Evolutionary conservation across 164 flowering plant genomes (phyloP).

Genomic region (Chimonanthus salicifolius): DNA sequence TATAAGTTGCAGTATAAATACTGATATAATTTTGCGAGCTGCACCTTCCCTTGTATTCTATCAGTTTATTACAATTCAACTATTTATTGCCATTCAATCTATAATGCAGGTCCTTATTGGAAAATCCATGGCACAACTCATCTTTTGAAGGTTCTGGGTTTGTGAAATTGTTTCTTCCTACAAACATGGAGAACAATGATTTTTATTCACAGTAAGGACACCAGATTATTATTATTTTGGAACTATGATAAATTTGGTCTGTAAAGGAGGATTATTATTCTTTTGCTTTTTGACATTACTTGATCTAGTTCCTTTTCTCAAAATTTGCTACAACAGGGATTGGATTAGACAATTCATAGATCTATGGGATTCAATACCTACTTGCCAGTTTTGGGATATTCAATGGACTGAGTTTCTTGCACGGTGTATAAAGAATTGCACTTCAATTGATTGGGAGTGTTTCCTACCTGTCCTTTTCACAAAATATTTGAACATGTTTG

Average conservation of each 20-base stretch:
- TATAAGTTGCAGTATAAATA: neutral
- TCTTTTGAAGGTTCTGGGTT: constrained; percentile 95
- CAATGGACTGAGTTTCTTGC: constrained; percentile 85
- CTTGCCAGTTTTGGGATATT: constrained; percentile 93
- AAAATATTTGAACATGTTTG: constrained; percentile 82
- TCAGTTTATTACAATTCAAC: neutral
- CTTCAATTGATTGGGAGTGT: constrained; percentile 62
- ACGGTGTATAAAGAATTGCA: constrained; percentile 69
- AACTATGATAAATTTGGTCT: neutral
- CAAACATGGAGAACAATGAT: constrained; percentile 76
- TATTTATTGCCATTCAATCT: neutral
- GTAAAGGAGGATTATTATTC: neutral
- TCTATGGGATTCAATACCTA: constrained; percentile 76
- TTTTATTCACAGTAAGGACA: constrained; percentile 69
- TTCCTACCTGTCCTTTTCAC: constrained; percentile 69
- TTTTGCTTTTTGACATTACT: constrained; percentile 3
- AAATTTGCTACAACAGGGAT: constrained; percentile 37
- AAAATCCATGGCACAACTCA: constrained; percentile 98
- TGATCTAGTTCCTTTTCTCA: neutral
- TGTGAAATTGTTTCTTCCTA: constrained; percentile 85
- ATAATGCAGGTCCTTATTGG: constrained; percentile 61
- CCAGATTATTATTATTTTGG: too few species aligned
- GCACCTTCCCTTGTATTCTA: neutral
- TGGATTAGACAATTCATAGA: constrained; percentile 59
- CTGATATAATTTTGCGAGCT: neutral